phyloP scores from a whole-genome alignment of 257 asterid genomes.

The Rhazya stricta region DNA sequence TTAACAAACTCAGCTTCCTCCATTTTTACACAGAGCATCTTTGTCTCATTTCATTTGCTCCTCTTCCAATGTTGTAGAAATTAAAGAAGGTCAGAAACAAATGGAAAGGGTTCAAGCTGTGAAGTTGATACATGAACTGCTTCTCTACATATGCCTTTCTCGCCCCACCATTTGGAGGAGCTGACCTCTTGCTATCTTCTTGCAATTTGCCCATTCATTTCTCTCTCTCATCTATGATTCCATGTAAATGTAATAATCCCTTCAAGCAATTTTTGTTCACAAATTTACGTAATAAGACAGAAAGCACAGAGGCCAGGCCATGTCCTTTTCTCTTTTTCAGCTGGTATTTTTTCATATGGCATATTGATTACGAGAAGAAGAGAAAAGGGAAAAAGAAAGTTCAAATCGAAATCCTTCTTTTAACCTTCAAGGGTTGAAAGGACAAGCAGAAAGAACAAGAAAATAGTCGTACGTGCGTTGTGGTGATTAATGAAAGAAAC shows the following conservation, averaged over 20 bases:
- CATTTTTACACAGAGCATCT: background rate
- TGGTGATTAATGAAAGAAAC: background rate
- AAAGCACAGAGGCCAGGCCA: background rate
- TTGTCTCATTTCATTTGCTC: background rate
- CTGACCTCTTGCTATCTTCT: background rate
- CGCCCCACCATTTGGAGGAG: background rate
- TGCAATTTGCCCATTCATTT: background rate
- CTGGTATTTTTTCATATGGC: no score
- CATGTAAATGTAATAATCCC: background rate
- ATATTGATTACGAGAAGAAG: no score
- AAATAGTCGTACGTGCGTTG: background rate
- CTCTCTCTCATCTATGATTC: background rate
- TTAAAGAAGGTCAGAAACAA: background rate
- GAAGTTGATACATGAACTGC: conserved; percentile 11
- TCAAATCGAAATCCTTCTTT: no score
- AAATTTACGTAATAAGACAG: background rate
- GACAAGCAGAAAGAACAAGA: no score
- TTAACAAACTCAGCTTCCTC: conserved; percentile 13
- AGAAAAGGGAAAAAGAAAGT: no score
- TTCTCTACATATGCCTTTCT: background rate
- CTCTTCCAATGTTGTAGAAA: background rate
- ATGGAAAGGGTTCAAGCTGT: background rate
- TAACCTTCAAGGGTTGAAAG: no score
- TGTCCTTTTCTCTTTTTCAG: background rate
- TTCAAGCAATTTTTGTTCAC: background rate